These are phyloP conservation scores for Neocatenulostroma microsporum DNA, from an alignment of 2,329 filamentous ascomycete genomes.

Conservation along the genomic window DNA sequence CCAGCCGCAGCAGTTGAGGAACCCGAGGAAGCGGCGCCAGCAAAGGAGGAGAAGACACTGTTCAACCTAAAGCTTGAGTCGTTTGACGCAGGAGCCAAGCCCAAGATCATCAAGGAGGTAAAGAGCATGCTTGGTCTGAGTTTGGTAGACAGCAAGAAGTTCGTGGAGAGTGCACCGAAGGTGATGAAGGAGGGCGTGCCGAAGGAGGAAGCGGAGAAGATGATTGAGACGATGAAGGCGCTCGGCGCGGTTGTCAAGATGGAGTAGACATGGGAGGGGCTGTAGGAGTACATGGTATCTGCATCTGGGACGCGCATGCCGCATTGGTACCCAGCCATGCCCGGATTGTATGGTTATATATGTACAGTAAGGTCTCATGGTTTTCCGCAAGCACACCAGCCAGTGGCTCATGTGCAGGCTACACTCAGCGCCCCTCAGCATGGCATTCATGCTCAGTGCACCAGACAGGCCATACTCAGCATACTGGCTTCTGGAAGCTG, in stretches of 20 bases:
- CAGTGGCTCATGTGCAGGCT: too few species aligned
- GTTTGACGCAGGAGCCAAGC: conserved; percentile 82
- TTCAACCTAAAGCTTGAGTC: conserved; percentile 93
- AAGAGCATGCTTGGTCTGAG: conserved; percentile 92
- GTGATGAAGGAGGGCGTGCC: conserved; percentile 97
- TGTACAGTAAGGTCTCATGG: too few species aligned
- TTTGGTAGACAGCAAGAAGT: conserved; percentile 99
- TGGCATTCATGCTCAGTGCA: too few species aligned
- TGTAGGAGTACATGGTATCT: too few species aligned
- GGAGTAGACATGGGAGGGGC: too few species aligned
- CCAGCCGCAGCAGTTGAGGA: conserved; percentile 55
- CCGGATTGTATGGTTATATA: too few species aligned
- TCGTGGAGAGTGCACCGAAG: conserved; percentile 97
- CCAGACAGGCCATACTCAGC: too few species aligned
- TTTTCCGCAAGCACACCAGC: too few species aligned
- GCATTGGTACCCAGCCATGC: too few species aligned
- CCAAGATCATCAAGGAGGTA: conserved; percentile 99
- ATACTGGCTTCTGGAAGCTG: too few species aligned
- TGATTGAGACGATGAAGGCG: conserved; percentile 87
- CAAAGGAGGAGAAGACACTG: conserved; percentile 85
- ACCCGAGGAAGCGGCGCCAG: conserved; percentile 81
- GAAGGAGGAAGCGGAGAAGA: conserved; percentile 99
- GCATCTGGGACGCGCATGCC: too few species aligned
- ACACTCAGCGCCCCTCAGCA: too few species aligned
- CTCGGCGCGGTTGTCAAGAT: conserved; percentile 82